These are phyloP conservation scores for Seminavis robusta DNA, from an alignment of 108 stramenopile species.

Conservation along the genomic window DNA sequence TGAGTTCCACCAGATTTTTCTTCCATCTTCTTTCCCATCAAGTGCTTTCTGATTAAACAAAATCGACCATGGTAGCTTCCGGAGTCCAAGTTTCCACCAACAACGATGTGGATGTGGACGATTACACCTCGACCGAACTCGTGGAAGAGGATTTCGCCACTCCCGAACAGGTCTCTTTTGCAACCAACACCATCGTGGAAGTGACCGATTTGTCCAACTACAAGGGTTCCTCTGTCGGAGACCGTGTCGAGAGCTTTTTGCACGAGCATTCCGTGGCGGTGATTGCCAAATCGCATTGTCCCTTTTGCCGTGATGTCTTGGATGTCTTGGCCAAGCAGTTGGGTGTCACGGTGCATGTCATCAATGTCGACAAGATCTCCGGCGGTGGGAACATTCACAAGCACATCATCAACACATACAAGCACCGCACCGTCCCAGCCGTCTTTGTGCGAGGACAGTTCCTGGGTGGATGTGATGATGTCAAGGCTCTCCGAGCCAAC, in stretches of 20 bases:
- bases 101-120: too few relatives aligned
- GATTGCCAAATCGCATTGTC: slow-evolving; percentile 35
- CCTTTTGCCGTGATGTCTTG: slow-evolving; percentile 33
- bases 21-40: too few relatives aligned
- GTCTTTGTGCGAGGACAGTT: slow-evolving; percentile 48
- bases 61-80: too few relatives aligned
- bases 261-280: slow-evolving; percentile 17
- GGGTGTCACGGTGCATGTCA: slow-evolving; percentile 12
- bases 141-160: too few relatives aligned
- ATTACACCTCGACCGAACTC: too few relatives aligned
- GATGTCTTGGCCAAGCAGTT: slow-evolving; percentile 22
- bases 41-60: too few relatives aligned
- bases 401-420: slow-evolving; percentile 8
- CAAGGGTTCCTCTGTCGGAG: slow-evolving; percentile 10
- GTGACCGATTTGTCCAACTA: neutral
- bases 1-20: too few relatives aligned
- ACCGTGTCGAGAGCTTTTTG: slow-evolving; percentile 15
- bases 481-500: slow-evolving; percentile 12
- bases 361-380: slow-evolving; percentile 16
- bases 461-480: slow-evolving; percentile 32
- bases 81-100: too few relatives aligned
- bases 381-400: slow-evolving; percentile 23
- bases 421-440: slow-evolving; percentile 42
- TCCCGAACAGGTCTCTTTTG: too few relatives aligned
- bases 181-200: too few relatives aligned